A percentile compares a stretch with the other conserved stretches of the same genome.
phyloP scores from a whole-genome alignment of 768 basidiomycete species.

The Boletus sensibilis region DNA sequence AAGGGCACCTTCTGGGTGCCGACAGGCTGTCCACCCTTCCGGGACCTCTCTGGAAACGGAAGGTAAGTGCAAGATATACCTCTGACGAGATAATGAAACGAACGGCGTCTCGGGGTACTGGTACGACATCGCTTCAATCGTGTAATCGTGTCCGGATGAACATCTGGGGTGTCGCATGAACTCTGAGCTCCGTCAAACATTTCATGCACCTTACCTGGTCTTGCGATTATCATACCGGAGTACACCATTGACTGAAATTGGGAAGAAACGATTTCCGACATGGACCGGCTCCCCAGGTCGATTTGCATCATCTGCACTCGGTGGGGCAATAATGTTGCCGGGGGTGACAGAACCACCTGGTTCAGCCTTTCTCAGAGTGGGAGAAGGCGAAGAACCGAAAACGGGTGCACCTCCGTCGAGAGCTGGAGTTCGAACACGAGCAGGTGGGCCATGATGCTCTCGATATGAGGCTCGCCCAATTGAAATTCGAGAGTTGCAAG shows the following conservation, averaged over 20 bases:
- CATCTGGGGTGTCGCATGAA: slow-evolving; percentile 8
- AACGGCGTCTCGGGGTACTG: slow-evolving; percentile 20
- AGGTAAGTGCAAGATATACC: background rate
- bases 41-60: slow-evolving; percentile 17
- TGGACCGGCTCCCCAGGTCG: slow-evolving; percentile 5
- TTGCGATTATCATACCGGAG: slow-evolving; percentile 6
- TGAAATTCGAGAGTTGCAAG: slow-evolving; percentile 15
- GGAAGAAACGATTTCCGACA: slow-evolving; percentile 6
- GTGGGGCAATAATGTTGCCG: slow-evolving; percentile 1
- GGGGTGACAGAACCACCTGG: background rate
- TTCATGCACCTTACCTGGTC: slow-evolving; percentile 7
- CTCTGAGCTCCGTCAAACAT: background rate
- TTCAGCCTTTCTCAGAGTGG: background rate
- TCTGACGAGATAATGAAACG: slow-evolving; percentile 5
- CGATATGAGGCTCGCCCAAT: slow-evolving; percentile 25
- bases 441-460: slow-evolving; percentile 15
- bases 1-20: slow-evolving; percentile 61
- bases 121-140: slow-evolving; percentile 17
- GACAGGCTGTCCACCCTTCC: slow-evolving; percentile 44
- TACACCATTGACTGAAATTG: slow-evolving; percentile 14
- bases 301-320: slow-evolving; percentile 1
- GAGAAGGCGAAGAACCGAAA: background rate
- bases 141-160: background rate
- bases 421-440: slow-evolving; percentile 13
- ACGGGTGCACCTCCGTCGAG: background rate